Base-by-base conservation (phyloP, 1,284 basidiomycete species). In the Puccinia polysora region DNA sequence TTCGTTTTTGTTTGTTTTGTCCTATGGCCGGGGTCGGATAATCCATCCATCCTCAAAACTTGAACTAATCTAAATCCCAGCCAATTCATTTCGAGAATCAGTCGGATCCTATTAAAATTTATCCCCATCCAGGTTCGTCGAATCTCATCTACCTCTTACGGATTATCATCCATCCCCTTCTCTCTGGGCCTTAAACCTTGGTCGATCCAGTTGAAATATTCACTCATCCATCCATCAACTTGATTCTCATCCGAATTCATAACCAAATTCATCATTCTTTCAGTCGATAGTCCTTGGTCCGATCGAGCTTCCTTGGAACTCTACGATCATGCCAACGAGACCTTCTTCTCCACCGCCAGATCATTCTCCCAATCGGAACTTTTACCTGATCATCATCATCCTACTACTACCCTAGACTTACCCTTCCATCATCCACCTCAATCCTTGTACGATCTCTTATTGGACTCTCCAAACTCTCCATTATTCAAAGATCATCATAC, bases 71-170 rank as follows among this genome's bases (percentile, higher is more conserved):
- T 4, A 2, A 18, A 45, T n/a, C n/a, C n/a, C 32, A 70, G 68
- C 58, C 68, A 20, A n/a, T 70, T 18, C 34, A 70, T 62, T 70
- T 62, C 18, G 68, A 70, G 34, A 45, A 70, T 60, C 47, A 70
- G 23, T 25, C 58, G 25, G 45, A 60, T 47, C 36, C 58, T 30
- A 60, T 62, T n/a, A 62, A 62, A 34, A 70, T 70, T 4, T 70
- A 62, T 50, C 58, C 58, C 12, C 43, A 45, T 34, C 53, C 60
- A 60, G 58, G 68, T 70, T 52, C 32, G 58, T 50, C n/a, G 1
- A 34, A 34, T 4, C 43, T 30, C 40, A 58, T 5, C n/a, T 6
- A 5, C 28, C 47, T 38, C 12, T 23, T 32, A 5, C 32, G 43
- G 1, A 34, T 30, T n/a, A n/a, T n/a, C n/a, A n/a, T n/a, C n/a